A percentile compares a stretch with the other conserved stretches of the same genome.
phyloP scores from a whole-genome alignment of 108 stramenopile species.

The Conticribra weissflogii region DNA sequence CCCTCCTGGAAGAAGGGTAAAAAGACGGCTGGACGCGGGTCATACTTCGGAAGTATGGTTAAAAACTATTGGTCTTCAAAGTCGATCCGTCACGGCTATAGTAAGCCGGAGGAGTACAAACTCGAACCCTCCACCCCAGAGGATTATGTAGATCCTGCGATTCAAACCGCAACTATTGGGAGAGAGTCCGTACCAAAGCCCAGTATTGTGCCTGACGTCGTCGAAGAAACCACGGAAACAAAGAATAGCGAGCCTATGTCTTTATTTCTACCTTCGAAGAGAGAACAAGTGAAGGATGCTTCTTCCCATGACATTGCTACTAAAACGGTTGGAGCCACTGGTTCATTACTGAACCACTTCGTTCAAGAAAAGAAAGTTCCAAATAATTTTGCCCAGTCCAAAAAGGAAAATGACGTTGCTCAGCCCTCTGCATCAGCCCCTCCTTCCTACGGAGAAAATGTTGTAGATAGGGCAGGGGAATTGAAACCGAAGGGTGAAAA shows the following conservation, averaged over 20 bases:
- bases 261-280: too few relatives aligned
- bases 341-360: too few relatives aligned
- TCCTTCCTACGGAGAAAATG: constrained; percentile 18
- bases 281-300: too few relatives aligned
- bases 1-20: constrained; percentile 29
- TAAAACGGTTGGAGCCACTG: too few relatives aligned
- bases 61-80: constrained; percentile 1
- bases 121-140: background rate
- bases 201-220: too few relatives aligned
- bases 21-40: constrained; percentile 15
- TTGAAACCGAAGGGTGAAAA: constrained; percentile 22
- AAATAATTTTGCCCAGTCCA: background rate
- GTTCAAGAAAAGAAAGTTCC: too few relatives aligned
- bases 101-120: background rate
- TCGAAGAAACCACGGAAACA: too few relatives aligned
- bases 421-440: constrained; percentile 35
- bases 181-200: too few relatives aligned
- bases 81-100: background rate
- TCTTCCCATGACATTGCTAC: too few relatives aligned
- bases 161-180: too few relatives aligned
- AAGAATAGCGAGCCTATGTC: too few relatives aligned
- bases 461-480: constrained; percentile 1
- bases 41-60: constrained; percentile 27
- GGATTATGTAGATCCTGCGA: background rate
- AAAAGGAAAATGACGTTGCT: constrained; percentile 10